Conservation (phyloP, 441 rosid species). For the Corymbia citriodora region DNA sequence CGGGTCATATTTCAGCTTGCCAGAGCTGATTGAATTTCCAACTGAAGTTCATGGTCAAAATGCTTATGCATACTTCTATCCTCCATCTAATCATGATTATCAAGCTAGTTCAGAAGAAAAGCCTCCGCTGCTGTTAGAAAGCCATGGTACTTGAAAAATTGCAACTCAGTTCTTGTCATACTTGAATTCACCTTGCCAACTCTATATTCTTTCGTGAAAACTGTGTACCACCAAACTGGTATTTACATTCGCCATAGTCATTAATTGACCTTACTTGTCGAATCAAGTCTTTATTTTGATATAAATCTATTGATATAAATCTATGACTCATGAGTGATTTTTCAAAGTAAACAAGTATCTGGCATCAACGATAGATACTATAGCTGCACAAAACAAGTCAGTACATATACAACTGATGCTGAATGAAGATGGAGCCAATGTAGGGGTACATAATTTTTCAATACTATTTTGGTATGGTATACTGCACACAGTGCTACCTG, state of each 20-base stretch:
- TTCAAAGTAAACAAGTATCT: neutral
- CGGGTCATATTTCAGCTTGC: neutral
- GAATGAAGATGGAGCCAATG: neutral
- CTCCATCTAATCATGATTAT: neutral
- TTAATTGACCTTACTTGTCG: neutral
- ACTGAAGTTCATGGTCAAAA: neutral
- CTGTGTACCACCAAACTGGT: neutral
- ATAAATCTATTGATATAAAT: neutral
- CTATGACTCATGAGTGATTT: neutral
- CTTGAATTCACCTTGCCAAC: neutral
- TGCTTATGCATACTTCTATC: conserved; percentile 2
- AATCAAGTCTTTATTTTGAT: neutral
- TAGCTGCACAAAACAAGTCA: neutral
- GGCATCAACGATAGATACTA: neutral
- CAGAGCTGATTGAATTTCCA: conserved; percentile 1
- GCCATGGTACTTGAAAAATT: neutral
- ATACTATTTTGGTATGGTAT: neutral
- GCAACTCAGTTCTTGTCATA: neutral
- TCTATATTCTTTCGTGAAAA: neutral
- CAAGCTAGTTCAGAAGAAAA: neutral
- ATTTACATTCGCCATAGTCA: neutral
- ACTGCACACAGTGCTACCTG: neutral
- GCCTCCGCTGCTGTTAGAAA: neutral
- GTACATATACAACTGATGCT: neutral
- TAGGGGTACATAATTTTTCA: neutral